A percentile compares a stretch with the other conserved stretches of the same genome.
Conservation (phyloP, 2,329 filamentous ascomycete genomes). For the Cladophialophora bantiana region DNA sequence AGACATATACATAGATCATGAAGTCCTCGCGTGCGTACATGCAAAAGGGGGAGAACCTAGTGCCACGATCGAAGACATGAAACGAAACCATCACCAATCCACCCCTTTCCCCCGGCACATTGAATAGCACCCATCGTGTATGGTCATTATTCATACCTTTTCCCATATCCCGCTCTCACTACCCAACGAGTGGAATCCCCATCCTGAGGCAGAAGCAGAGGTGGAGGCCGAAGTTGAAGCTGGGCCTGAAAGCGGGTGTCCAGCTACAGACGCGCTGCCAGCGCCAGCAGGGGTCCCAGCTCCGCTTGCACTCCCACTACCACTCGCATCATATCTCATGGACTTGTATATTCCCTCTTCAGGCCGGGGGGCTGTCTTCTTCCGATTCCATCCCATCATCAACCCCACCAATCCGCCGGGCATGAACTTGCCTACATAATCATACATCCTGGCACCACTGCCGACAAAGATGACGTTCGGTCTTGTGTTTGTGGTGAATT, state of each 20-base stretch:
- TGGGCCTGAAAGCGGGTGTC: not conserved
- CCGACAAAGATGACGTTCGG: slow-evolving; percentile 76
- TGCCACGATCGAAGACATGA: not conserved
- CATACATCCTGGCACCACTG: slow-evolving; percentile 82
- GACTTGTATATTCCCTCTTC: slow-evolving; percentile 7
- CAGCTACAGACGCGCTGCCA: not conserved
- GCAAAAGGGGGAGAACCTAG: not conserved
- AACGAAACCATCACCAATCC: not conserved
- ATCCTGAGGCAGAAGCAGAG: slow-evolving; percentile 7
- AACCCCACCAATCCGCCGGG: slow-evolving; percentile 81
- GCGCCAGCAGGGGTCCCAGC: not conserved
- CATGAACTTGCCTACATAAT: slow-evolving; percentile 80
- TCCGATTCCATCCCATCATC: slow-evolving; percentile 74
- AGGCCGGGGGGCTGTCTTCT: slow-evolving; percentile 6
- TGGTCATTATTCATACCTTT: slow-evolving; percentile 33
- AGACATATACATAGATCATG: not conserved
- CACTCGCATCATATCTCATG: slow-evolving; percentile 7
- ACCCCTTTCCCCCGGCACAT: not conserved
- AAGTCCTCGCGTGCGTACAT: not conserved
- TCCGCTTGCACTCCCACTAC: slow-evolving; percentile 11
- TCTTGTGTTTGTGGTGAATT: slow-evolving; percentile 54
- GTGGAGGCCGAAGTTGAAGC: slow-evolving; percentile 2
- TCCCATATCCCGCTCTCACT: slow-evolving; percentile 41
- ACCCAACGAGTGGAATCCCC: slow-evolving; percentile 25
- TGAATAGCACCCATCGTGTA: not conserved